Evolutionary conservation across 2,329 filamentous ascomycete genomes (phyloP).

Genomic region (Sordariomycetes sp.): DNA sequence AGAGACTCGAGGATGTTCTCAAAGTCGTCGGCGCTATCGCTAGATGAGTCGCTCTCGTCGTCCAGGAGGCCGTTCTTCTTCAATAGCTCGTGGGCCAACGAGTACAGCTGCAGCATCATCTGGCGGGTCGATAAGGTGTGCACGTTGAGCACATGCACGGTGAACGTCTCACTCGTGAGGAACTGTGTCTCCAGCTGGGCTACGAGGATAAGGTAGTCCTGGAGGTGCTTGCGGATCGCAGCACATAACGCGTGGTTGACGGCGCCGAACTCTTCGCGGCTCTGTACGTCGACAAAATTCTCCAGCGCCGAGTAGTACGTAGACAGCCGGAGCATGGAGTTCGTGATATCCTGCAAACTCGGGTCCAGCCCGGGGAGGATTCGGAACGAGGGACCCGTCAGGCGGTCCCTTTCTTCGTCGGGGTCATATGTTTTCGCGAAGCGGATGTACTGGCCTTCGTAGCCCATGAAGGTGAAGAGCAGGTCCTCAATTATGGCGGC

Average conservation of each 20-base stretch:
- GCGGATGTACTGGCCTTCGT: constrained; percentile 93
- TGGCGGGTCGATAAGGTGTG: constrained; percentile 85
- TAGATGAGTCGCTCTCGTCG: constrained; percentile 62
- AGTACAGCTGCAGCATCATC: constrained; percentile 85
- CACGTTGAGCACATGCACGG: constrained; percentile 83
- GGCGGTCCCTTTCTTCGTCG: constrained; percentile 71
- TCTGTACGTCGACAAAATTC: constrained; percentile 89
- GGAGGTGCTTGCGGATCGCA: constrained; percentile 81
- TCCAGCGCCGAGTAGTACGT: constrained; percentile 88
- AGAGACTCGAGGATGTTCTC: constrained; percentile 90
- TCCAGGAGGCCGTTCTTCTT: constrained; percentile 82
- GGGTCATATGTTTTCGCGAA: constrained; percentile 78
- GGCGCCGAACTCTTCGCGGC: constrained; percentile 81
- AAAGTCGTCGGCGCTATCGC: constrained; percentile 69
- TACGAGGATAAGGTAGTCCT: constrained; percentile 88
- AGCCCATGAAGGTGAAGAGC: constrained; percentile 94
- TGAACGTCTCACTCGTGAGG: constrained; percentile 79
- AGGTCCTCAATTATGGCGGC: constrained; percentile 80
- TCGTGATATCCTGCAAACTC: constrained; percentile 77
- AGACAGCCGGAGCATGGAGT: constrained; percentile 86
- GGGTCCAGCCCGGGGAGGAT: constrained; percentile 80
- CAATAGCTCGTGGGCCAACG: constrained; percentile 75
- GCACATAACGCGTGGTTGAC: constrained; percentile 95
- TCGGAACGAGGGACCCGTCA: constrained; percentile 72
- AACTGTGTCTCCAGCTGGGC: constrained; percentile 91